Evolutionary conservation across 495 filamentous ascomycete genomes (phyloP), one percentile per base, ranked within the genome.

Genomic region (Tuber umbilicatum): DNA sequence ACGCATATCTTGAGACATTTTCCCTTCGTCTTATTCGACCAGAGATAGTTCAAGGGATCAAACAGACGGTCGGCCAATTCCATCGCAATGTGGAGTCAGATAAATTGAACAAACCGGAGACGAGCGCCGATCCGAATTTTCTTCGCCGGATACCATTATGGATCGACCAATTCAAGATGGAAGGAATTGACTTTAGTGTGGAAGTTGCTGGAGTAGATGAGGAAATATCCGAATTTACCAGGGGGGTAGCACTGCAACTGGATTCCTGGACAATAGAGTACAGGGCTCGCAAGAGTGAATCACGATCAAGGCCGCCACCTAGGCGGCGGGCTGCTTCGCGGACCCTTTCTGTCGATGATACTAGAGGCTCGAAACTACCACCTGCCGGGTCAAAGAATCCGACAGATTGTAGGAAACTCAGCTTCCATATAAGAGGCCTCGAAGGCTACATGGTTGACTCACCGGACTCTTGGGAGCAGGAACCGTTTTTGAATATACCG

Each of bases 251-350:
- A 3, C 79, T 98, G 16, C 93, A 97, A 78, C 83, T 98, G 19
- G 93, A 97, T 76, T 92, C 91, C 0, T 97, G 93, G 93, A 92
- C 90, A 2, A 90, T 93, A 14, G 94, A 97, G 74, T 99, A 98
- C 83, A 90, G 90, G 75, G 91, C 92, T 23, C 90, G 96, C 78
- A 93, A 90, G 79, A 85, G 88, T 14, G 91, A 94, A 71, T 81
- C 85, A 1, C 73, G 87, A 2, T 84, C 86, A 43, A 84, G 87
- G 70, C 86, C 86, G 17, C 77, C 85, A 6, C 86, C 87, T 27
- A 84, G 88, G 70, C 86, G 90, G 74, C 86, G 91, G 76, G 87
- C 83, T 83, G 85, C 82, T 84, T 91, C 84, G 83, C 89, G 84
- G 81, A 87, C 86, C 76, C 86, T 86, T 77, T 85, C 86, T 74